phyloP scores from a whole-genome alignment of 2,329 filamentous ascomycete species.

The Aspergillus luchuensis region DNA sequence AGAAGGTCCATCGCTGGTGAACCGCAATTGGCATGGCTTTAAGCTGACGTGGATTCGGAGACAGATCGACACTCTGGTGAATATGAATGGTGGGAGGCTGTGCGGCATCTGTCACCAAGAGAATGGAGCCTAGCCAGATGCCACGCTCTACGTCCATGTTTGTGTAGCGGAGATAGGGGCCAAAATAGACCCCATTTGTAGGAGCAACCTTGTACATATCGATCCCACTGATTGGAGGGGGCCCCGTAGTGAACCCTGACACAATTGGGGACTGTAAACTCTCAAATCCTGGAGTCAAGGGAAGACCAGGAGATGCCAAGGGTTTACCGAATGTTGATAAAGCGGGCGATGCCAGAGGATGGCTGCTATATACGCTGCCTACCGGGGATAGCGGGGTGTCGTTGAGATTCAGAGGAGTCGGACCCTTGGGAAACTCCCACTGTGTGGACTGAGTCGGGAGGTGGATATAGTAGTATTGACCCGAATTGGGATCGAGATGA shows the following conservation, averaged over 20 bases:
- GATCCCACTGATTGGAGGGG: constrained; percentile 84
- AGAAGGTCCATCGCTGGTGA: constrained; percentile 94
- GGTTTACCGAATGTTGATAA: constrained; percentile 58
- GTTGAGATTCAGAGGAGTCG: constrained; percentile 83
- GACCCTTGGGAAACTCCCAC: constrained; percentile 98
- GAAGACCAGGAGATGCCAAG: constrained; percentile 77
- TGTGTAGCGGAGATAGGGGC: constrained; percentile 89
- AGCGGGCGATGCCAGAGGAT: constrained; percentile 70
- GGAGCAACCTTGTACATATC: constrained; percentile 92
- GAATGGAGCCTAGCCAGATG: constrained; percentile 87
- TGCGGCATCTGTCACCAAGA: constrained; percentile 86
- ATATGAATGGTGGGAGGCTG: constrained; percentile 96
- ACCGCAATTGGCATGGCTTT: constrained; percentile 79
- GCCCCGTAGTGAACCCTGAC: constrained; percentile 75
- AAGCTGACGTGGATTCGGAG: constrained; percentile 87
- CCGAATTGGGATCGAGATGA: constrained; percentile 90
- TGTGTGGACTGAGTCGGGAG: constrained; percentile 92
- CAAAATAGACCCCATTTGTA: constrained; percentile 97
- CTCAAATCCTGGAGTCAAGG: constrained; percentile 81
- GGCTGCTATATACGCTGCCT: constrained; percentile 70
- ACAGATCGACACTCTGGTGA: constrained; percentile 85
- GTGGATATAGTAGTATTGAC: constrained; percentile 99
- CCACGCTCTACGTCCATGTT: constrained; percentile 97
- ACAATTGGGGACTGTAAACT: constrained; percentile 76
- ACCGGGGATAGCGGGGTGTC: constrained; percentile 80